Evolutionary conservation across 2,329 filamentous ascomycete species (phyloP), one percentile per base, ranked within the genome.

Genomic region (Ceratocystis colombiana): DNA sequence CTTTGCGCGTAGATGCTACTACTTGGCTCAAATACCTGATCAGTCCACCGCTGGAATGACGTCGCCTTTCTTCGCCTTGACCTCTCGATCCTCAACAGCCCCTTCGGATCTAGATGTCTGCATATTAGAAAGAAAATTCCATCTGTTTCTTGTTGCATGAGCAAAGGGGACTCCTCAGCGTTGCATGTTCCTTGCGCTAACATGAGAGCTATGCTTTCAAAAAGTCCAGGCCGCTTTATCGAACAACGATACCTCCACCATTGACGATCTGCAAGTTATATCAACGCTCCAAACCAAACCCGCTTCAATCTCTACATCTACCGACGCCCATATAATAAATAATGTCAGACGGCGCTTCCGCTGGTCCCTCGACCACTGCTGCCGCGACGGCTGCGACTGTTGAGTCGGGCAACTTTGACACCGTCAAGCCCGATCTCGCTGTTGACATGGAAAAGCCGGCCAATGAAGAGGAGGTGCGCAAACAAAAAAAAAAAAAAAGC

Each of bases 401-500:
- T 7, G 12, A 20, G 17, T 37, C 37, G 3, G 44, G n/a, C 5
- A 28, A 59, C 7, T 20, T 45, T 8, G 64, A 65, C 22, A 17
- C 53, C 17, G 20, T 61, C 30, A 57, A 65, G 22, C 45, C 33
- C 22, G 64, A 65, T 53, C n/a, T 53, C 55, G 28, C 41, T 12
- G n/a, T 17, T 20, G 55, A 57, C 37, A 30, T 22, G 28, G 50
- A 57, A 12, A 53, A 65, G 17, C 37, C 48, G 4, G 22, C 50
- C 50, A 65, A 57, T 65, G 64, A 65, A 65, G 64, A 65, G 64
- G 64, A 65, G 64, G 64, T 65, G 64, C 64, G 64, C 64, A 65
- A 61, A 48, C 41, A 55, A 65, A 59, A 61, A 53, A 28, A n/a
- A n/a, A n/a, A n/a, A 22, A 41, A 37, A 37, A 45, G 48, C 53